A percentile compares a stretch with the other conserved stretches of the same genome.
These are phyloP conservation scores for Xylaria polymorpha DNA, from an alignment of 2,329 filamentous ascomycete genomes.

Conservation along the genomic window DNA sequence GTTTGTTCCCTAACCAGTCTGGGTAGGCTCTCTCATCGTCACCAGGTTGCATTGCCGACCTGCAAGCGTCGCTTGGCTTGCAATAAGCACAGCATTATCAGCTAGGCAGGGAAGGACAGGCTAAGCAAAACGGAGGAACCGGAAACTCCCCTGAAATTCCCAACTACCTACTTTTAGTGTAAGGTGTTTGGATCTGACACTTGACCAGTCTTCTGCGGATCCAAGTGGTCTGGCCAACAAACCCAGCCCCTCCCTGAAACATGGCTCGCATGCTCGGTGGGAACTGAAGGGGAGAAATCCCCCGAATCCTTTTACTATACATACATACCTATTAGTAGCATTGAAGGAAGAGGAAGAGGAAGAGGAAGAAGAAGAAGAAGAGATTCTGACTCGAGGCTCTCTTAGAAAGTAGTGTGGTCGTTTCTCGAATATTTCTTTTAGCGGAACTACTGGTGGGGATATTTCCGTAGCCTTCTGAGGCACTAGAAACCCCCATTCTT, in stretches of 20 bases:
- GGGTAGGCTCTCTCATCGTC: background rate
- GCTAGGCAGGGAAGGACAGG: background rate
- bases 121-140: conserved; percentile 1
- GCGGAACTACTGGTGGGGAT: background rate
- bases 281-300: background rate
- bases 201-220: conserved; percentile 20
- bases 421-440: background rate
- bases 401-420: background rate
- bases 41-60: background rate
- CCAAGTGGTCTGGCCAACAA: conserved; percentile 20
- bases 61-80: conserved; percentile 8
- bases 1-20: background rate
- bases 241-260: conserved; percentile 29
- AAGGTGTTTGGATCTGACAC: conserved; percentile 26
- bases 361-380: too few species aligned
- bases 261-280: conserved; percentile 18
- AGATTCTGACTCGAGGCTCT: conserved; percentile 13
- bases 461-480: background rate
- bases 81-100: background rate
- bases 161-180: conserved; percentile 7
- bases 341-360: background rate
- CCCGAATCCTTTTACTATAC: background rate
- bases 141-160: conserved; percentile 8
- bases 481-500: background rate
- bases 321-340: background rate